These are phyloP conservation scores for Solanum hybrid DNA, from an alignment of 305 asterid species.

Conservation along the genomic window DNA sequence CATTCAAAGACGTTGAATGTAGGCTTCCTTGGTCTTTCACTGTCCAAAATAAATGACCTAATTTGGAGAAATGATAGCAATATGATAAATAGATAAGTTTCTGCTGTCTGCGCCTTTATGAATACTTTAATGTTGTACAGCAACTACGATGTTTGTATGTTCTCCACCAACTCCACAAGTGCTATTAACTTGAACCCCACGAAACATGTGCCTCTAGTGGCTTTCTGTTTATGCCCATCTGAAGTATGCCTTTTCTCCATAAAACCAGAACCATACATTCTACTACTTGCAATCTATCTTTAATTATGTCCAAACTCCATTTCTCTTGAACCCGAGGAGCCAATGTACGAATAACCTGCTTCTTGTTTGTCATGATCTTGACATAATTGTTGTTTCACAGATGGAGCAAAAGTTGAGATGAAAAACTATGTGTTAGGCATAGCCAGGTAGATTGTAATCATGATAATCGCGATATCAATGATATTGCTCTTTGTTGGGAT, in stretches of 20 bases:
- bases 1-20: background rate
- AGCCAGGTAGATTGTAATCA: background rate
- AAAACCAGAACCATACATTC: background rate
- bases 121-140: background rate
- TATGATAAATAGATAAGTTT: background rate
- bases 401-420: background rate
- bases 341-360: background rate
- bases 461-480: constrained; percentile 7
- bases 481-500: constrained; percentile 9
- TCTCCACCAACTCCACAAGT: constrained; percentile 6
- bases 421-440: background rate
- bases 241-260: background rate
- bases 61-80: background rate
- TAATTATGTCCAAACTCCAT: background rate
- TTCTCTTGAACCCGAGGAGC: background rate
- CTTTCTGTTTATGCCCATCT: background rate
- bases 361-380: background rate
- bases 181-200: background rate
- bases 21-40: background rate
- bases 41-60: background rate
- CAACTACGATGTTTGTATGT: background rate
- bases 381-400: background rate
- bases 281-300: background rate
- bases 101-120: background rate
- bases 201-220: background rate